A percentile compares a stretch with the other conserved stretches of the same genome.
phyloP scores from a whole-genome alignment of 2,329 filamentous ascomycete species.

The Lachnellula willkommii region DNA sequence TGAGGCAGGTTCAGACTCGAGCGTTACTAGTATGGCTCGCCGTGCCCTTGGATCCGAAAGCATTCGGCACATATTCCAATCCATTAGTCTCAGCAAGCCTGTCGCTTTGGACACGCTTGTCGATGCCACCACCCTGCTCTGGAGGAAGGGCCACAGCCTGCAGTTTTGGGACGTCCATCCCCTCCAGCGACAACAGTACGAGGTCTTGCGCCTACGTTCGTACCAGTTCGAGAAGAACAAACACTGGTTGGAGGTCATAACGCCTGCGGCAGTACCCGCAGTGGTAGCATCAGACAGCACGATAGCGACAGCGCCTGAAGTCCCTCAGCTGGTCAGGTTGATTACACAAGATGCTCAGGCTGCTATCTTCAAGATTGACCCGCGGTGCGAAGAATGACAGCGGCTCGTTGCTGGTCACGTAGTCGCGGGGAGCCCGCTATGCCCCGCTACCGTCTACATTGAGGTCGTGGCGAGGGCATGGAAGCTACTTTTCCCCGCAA shows the following conservation, averaged over 20 bases:
- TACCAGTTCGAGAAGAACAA: constrained; percentile 4
- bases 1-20: constrained; percentile 28
- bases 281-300: background rate
- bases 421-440: background rate
- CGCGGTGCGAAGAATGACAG: background rate
- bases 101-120: background rate
- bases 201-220: background rate
- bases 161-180: constrained; percentile 1
- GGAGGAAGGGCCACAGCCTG: background rate
- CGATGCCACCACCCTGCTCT: background rate
- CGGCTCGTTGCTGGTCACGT: background rate
- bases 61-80: background rate
- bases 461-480: background rate
- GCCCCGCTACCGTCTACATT: constrained; percentile 1
- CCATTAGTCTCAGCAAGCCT: background rate
- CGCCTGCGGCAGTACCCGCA: background rate
- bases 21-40: constrained; percentile 31
- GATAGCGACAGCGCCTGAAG: background rate
- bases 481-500: background rate
- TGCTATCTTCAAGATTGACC: background rate
- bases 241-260: constrained; percentile 1
- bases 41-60: constrained; percentile 9
- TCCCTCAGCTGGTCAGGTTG: background rate
- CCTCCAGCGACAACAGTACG: background rate
- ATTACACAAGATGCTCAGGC: background rate